These are phyloP conservation scores for Xanthoconium purpureum DNA, from an alignment of 768 basidiomycete genomes.

Conservation along the genomic window DNA sequence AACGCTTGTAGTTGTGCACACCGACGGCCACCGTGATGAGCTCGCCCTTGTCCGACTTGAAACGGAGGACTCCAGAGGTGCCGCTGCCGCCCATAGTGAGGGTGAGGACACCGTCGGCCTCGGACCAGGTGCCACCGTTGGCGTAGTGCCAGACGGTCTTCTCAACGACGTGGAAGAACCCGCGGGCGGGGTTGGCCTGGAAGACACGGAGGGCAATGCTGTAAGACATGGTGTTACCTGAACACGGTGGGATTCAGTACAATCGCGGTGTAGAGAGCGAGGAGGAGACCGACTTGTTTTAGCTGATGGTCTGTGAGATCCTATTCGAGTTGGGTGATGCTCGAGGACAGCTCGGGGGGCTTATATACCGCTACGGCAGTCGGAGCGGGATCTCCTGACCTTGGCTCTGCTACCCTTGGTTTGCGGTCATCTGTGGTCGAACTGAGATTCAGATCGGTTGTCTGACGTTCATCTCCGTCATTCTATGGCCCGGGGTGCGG, in stretches of 20 bases:
- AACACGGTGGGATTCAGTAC: not conserved
- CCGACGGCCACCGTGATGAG: constrained; percentile 35
- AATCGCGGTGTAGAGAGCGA: not conserved
- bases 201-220: not conserved
- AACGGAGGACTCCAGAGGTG: constrained; percentile 38
- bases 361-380: not conserved
- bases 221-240: constrained; percentile 9
- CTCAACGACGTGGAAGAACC: constrained; percentile 3
- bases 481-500: not conserved
- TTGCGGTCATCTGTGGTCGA: not conserved
- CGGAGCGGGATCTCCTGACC: not conserved
- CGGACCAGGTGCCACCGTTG: constrained; percentile 30
- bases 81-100: constrained; percentile 39
- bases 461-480: not conserved
- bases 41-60: constrained; percentile 30
- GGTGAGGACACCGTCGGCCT: constrained; percentile 14
- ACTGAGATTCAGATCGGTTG: not conserved
- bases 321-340: not conserved
- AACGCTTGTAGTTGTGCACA: constrained; percentile 38
- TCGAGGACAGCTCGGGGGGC: not conserved
- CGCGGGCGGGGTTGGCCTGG: constrained; percentile 4
- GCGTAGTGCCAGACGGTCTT: constrained; percentile 4
- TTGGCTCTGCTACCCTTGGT: not conserved
- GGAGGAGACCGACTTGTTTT: not conserved
- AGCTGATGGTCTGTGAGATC: not conserved